Evolutionary conservation across 768 basidiomycete genomes (phyloP).

Genomic region (Rickenella mellea): DNA sequence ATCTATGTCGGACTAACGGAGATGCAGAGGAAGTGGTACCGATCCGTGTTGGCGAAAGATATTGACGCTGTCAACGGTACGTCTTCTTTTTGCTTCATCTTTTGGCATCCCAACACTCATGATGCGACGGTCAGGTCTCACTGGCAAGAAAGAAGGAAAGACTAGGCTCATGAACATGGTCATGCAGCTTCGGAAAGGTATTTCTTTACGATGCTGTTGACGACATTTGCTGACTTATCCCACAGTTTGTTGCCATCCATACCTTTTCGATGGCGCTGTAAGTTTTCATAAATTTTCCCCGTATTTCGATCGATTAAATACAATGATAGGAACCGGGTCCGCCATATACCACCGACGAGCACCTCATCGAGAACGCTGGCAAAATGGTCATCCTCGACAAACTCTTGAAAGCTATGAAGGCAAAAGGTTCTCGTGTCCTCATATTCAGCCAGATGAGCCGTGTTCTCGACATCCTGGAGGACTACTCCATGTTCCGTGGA

Average conservation of each 20-base stretch:
- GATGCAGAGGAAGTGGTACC: slow-evolving; percentile 98
- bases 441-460: slow-evolving; percentile 99
- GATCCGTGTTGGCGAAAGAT: slow-evolving; percentile 91
- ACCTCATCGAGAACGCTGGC: slow-evolving; percentile 86
- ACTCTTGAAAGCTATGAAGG: slow-evolving; percentile 77
- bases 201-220: neutral
- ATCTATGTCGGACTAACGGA: slow-evolving; percentile 95
- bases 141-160: slow-evolving; percentile 98
- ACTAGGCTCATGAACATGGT: slow-evolving; percentile 97
- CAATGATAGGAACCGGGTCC: slow-evolving; percentile 80
- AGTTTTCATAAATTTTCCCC: slow-evolving; percentile 14
- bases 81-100: slow-evolving; percentile 10
- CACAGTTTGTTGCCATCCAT: slow-evolving; percentile 86
- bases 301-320: neutral
- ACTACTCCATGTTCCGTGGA: slow-evolving; percentile 86
- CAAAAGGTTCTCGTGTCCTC: slow-evolving; percentile 87
- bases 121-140: slow-evolving; percentile 64
- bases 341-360: slow-evolving; percentile 96
- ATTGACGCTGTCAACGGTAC: slow-evolving; percentile 95
- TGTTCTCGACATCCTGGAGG: slow-evolving; percentile 95
- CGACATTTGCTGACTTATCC: neutral
- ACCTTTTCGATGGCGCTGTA: slow-evolving; percentile 89
- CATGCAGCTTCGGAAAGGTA: slow-evolving; percentile 49
- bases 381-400: slow-evolving; percentile 99
- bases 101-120: neutral